Percentiles rank a stretch among this genome's conserved stretches.
These are phyloP conservation scores for Lizanozyma gosingica DNA, from an alignment of 1,139 yeast genomes.

Conservation along the genomic window DNA sequence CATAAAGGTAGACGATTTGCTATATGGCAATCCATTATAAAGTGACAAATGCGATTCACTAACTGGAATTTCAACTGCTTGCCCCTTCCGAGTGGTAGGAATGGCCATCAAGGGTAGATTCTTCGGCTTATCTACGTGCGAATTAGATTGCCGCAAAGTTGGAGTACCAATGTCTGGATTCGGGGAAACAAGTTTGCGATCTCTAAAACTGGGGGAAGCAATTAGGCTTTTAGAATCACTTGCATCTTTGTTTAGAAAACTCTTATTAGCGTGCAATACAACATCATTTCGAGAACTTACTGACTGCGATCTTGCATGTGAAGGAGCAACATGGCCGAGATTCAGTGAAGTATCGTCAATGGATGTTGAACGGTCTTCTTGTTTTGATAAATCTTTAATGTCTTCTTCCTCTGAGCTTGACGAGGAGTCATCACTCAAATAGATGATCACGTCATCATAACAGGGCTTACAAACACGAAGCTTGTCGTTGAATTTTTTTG, in stretches of 20 bases:
- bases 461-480: slow-evolving; percentile 79
- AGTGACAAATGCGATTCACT: slow-evolving; percentile 2
- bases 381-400: background rate
- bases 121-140: slow-evolving; percentile 25
- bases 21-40: background rate
- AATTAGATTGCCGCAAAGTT: slow-evolving; percentile 3
- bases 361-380: background rate
- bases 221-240: background rate
- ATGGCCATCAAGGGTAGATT: slow-evolving; percentile 77
- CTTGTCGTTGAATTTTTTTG: slow-evolving; percentile 47
- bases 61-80: slow-evolving; percentile 64
- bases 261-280: slow-evolving; percentile 9
- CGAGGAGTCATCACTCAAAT: slow-evolving; percentile 56
- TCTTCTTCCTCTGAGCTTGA: slow-evolving; percentile 9
- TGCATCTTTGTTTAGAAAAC: slow-evolving; percentile 9
- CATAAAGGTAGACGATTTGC: background rate
- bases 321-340: background rate
- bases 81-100: slow-evolving; percentile 75
- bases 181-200: background rate
- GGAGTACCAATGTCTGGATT: background rate
- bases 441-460: slow-evolving; percentile 55
- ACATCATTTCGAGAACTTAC: slow-evolving; percentile 18
- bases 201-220: background rate
- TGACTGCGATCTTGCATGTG: slow-evolving; percentile 21
- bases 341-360: background rate